Evolutionary conservation across 2,329 filamentous ascomycete species (phyloP).

Genomic region (Akanthomyces lecanii): DNA sequence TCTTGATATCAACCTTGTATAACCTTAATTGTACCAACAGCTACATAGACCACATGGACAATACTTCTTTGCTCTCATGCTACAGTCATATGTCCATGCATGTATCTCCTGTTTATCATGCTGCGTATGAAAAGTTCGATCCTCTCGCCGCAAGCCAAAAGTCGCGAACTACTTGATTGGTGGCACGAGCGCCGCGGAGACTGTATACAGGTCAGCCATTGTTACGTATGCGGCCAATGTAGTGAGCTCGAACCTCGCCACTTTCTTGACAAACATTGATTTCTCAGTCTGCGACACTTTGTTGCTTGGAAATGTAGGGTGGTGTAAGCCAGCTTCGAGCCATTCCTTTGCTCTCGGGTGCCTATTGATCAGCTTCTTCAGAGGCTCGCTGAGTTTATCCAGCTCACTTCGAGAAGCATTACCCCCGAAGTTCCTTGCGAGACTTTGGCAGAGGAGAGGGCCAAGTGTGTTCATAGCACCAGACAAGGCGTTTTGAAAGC

Average conservation of each 20-base stretch:
- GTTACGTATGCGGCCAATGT: not conserved
- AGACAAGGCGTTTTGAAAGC: slow-evolving; percentile 33
- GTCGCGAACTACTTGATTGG: slow-evolving; percentile 63
- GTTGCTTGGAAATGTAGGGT: slow-evolving; percentile 54
- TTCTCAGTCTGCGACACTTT: slow-evolving; percentile 59
- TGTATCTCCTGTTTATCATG: slow-evolving; percentile 30
- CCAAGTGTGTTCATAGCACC: slow-evolving; percentile 56
- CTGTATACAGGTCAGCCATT: slow-evolving; percentile 33
- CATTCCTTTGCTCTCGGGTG: slow-evolving; percentile 55
- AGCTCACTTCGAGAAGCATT: slow-evolving; percentile 67
- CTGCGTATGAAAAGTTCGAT: slow-evolving; percentile 57
- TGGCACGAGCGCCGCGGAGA: slow-evolving; percentile 59
- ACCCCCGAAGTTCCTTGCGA: slow-evolving; percentile 64
- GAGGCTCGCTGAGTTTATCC: slow-evolving; percentile 64
- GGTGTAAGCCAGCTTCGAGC: slow-evolving; percentile 57
- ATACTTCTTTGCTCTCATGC: not conserved
- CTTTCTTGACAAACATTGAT: slow-evolving; percentile 59
- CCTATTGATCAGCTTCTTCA: slow-evolving; percentile 62
- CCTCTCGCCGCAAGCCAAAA: slow-evolving; percentile 69
- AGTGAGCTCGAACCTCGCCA: slow-evolving; percentile 49
- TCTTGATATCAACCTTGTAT: not conserved
- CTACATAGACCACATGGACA: slow-evolving; percentile 1
- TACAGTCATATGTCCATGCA: not conserved
- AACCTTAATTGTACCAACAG: not conserved
- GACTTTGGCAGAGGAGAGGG: slow-evolving; percentile 53